Evolutionary conservation across 2,329 filamentous ascomycete species (phyloP), one percentile per base, ranked within the genome.

Genomic region (Neofusicoccum laricinum): DNA sequence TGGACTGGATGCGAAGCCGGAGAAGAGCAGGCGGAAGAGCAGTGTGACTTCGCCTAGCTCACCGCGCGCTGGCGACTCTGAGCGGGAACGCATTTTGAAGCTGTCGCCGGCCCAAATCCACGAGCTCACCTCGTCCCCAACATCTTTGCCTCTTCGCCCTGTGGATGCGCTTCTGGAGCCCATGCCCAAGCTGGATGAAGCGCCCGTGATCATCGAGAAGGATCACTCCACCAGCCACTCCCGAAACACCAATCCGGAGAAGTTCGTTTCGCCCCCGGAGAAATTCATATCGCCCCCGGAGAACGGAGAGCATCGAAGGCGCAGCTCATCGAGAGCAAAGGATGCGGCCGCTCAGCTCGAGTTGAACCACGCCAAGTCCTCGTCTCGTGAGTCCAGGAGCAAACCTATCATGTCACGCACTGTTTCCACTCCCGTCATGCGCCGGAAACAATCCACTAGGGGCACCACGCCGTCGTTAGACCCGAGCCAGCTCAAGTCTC

Each of bases 51-150:
- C 34, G 15, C 53, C 63, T 6, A 30, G 17, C 51, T 64, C 63
- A 10, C 38, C 63, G 1, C 61, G 41, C 8, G 30, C 12, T 7
- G 43, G 53, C 21, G 63, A 64, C 12, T 19, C 43, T 2, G 63
- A 64, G 32, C 51, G 40, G 53, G 73, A 81, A 4, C 79, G 76
- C 66, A 71, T 82, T 2, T 72, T 84, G 65, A 86, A 84, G 68
- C 74, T 86, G 34, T 86, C 84, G 2, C 80, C 81, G 2, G 79
- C 79, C 45, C 80, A 85, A 71, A 82, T 87, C 2, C 79, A 84
- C 46, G 83, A 85, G 49, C 78, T 87, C 46, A 84, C 83, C 5
- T 77, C 79, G 15, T 84, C 84, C 12, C 82, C 84, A 8, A 78
- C 83, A 15, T 85, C 82, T 46, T 77, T 86, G n/a, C 82, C 84